Evolutionary conservation across 306 rosid genomes (phyloP), one percentile per base, ranked within the genome.

Genomic region (Astragalus membranaceus): DNA sequence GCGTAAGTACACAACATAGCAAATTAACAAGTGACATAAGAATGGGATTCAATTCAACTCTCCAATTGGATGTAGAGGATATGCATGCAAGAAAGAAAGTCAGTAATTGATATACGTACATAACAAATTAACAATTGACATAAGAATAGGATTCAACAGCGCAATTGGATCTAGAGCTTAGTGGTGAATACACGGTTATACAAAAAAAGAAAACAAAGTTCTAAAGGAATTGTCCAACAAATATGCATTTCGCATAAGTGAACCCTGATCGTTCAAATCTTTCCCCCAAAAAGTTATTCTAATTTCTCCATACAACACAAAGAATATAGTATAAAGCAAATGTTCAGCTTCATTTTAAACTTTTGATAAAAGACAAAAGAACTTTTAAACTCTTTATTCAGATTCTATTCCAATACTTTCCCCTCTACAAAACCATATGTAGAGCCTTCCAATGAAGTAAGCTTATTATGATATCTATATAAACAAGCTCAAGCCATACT

Each of bases 161-260:
- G 1, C 10, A 15, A 72, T 74, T 56, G 29, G n/a, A n/a, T n/a
- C n/a, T n/a, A n/a, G n/a, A n/a, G n/a, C n/a, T n/a, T n/a, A n/a
- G 75, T 77, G 85, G 47, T 33, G 87, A 66, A 75, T 67, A 82
- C 86, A 59, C 79, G 83, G 67, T 47, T 59, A 75, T 30, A 51
- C 62, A 36, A 30, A 41, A 41, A 59, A 26, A 26, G 30, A 26
- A 26, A 26, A 26, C 30, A 26, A 26, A 20, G 37, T n/a, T 7
- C 7, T 14, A 15, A 67, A 35, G 29, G 78, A 62, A 69, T 62
- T 33, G 12, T 67, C 9, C 17, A 70, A 15, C 10, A 44, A 10
- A 75, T 14, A 55, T 32, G 71, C 63, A 33, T 14, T 59, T 59
- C 44, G 30, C 63, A 30, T n/a, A 61, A 44, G 42, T 60, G 58